Conservation (phyloP, 495 filamentous ascomycete species). For the Astrothelium subdiscretum region DNA sequence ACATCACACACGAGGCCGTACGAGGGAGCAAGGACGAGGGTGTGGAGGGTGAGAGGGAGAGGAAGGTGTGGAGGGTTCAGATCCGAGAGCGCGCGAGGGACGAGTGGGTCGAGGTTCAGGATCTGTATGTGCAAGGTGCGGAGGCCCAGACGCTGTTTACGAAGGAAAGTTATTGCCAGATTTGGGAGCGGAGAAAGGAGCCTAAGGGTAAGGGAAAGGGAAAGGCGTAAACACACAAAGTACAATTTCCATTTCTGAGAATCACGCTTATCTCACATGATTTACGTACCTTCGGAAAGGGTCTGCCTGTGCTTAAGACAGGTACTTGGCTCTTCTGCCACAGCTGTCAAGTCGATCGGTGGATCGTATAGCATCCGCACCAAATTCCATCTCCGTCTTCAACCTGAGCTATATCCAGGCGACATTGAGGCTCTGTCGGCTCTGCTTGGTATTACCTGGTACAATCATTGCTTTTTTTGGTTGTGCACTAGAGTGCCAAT, state of each 20-base stretch:
- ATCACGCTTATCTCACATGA: background rate
- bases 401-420: too few relatives aligned
- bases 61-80: slow-evolving; percentile 67
- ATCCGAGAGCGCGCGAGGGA: slow-evolving; percentile 46
- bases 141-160: slow-evolving; percentile 80
- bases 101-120: slow-evolving; percentile 90
- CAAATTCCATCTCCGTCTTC: too few relatives aligned
- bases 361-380: too few relatives aligned
- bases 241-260: too few relatives aligned
- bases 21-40: slow-evolving; percentile 54
- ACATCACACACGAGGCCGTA: slow-evolving; percentile 87
- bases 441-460: too few relatives aligned
- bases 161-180: slow-evolving; percentile 86
- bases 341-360: too few relatives aligned
- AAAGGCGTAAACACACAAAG: slow-evolving; percentile 1
- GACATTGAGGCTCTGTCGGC: too few relatives aligned
- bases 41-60: slow-evolving; percentile 69
- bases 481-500: too few relatives aligned
- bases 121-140: slow-evolving; percentile 80
- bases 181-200: slow-evolving; percentile 78
- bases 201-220: slow-evolving; percentile 9
- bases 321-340: too few relatives aligned
- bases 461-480: too few relatives aligned
- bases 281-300: too few relatives aligned
- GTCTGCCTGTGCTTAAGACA: too few relatives aligned